Conservation (phyloP, 225 moss, liverwort and hornwort species). For the Straminergon stramineum region DNA sequence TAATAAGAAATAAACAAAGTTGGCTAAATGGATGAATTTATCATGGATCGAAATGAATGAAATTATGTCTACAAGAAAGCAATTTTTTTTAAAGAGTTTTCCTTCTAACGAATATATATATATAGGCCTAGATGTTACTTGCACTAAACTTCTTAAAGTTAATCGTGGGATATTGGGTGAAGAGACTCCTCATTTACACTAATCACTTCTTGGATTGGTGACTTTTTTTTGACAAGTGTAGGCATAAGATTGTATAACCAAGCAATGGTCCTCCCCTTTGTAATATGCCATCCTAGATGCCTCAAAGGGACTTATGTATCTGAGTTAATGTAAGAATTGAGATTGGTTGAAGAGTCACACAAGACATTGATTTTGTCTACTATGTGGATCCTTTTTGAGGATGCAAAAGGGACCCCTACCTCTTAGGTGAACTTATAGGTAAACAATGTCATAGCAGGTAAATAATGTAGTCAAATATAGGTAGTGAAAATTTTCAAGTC, state of each 20-base stretch:
- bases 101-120: rapidly evolving
- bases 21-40: not conserved
- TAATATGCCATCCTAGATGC: not conserved
- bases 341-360: rapidly evolving
- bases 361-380: not conserved
- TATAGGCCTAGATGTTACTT: not conserved
- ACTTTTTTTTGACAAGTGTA: not conserved
- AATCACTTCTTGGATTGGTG: rapidly evolving
- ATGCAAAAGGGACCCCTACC: not conserved
- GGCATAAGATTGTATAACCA: not conserved
- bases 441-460: no score
- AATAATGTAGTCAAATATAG: not conserved
- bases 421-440: no score
- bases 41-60: not conserved
- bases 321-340: not conserved
- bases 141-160: not conserved
- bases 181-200: not conserved
- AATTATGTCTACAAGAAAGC: not conserved
- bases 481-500: not conserved
- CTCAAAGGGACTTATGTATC: not conserved
- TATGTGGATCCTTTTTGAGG: rapidly evolving
- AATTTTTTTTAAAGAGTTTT: not conserved
- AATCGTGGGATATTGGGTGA: rapidly evolving
- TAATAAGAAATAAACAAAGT: not conserved
- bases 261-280: no score